Conservation (phyloP, 1,284 basidiomycete genomes). For the Ustilago trichophora region DNA sequence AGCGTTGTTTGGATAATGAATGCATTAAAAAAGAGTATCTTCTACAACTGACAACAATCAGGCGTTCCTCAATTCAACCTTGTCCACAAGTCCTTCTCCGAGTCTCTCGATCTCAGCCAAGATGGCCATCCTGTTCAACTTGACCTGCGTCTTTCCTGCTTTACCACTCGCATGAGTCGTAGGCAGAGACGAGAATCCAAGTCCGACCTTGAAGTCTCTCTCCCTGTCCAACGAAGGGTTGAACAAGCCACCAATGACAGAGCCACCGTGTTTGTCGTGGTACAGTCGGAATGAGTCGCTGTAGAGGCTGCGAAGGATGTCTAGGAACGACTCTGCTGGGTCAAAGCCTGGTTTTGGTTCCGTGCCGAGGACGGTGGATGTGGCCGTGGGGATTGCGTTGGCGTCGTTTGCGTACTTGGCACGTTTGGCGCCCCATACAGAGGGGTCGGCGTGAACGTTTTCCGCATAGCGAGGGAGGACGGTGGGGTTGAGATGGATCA, state of each 20-base stretch:
- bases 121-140: slow-evolving; percentile 77
- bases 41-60: not conserved
- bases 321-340: slow-evolving; percentile 76
- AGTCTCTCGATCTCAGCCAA: slow-evolving; percentile 82
- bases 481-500: slow-evolving; percentile 78
- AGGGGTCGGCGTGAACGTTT: slow-evolving; percentile 59
- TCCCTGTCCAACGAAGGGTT: slow-evolving; percentile 73
- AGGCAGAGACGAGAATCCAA: slow-evolving; percentile 75
- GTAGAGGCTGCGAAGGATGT: slow-evolving; percentile 75
- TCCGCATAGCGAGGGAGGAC: slow-evolving; percentile 77
- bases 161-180: slow-evolving; percentile 1
- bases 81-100: slow-evolving; percentile 75
- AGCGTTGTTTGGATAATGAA: not conserved
- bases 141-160: slow-evolving; percentile 67
- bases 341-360: slow-evolving; percentile 72
- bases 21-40: too few relatives aligned
- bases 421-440: slow-evolving; percentile 44
- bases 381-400: slow-evolving; percentile 2
- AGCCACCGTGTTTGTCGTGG: slow-evolving; percentile 82
- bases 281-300: slow-evolving; percentile 83
- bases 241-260: slow-evolving; percentile 83
- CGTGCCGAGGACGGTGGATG: slow-evolving; percentile 55
- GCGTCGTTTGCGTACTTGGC: slow-evolving; percentile 71
- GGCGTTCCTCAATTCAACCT: slow-evolving; percentile 20
- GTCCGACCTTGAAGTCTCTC: slow-evolving; percentile 80